A percentile compares a stretch with the other conserved stretches of the same genome.
Evolutionary conservation across 805 yeast genomes (phyloP).

Genomic region (Starmera caribaea): DNA sequence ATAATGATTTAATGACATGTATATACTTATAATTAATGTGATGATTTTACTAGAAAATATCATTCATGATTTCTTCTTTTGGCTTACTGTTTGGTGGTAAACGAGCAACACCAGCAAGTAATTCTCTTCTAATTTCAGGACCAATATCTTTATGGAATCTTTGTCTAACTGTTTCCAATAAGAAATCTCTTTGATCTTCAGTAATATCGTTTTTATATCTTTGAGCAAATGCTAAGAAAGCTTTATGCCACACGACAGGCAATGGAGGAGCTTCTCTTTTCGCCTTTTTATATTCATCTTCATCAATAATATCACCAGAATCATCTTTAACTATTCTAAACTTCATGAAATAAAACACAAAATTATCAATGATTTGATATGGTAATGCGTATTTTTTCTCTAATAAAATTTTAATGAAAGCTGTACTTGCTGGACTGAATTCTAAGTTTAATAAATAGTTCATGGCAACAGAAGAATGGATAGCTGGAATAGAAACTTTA

Average conservation of each 20-base stretch:
- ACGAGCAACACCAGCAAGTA: conserved; percentile 77
- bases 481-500: conserved; percentile 85
- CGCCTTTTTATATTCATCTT: conserved; percentile 29
- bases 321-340: conserved; percentile 55
- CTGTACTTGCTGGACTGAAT: conserved; percentile 81
- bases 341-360: conserved; percentile 89
- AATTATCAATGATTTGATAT: conserved; percentile 88
- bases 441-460: conserved; percentile 75
- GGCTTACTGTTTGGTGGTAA: conserved; percentile 18
- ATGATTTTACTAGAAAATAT: conserved; percentile 14
- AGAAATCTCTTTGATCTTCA: conserved; percentile 95
- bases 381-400: conserved; percentile 97
- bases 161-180: conserved; percentile 83
- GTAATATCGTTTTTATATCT: conserved; percentile 95
- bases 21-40: neutral
- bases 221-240: conserved; percentile 89
- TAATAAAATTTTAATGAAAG: conserved; percentile 78
- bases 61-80: conserved; percentile 23
- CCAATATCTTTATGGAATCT: conserved; percentile 85
- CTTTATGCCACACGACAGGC: conserved; percentile 97
- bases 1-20: neutral
- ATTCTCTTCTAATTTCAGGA: conserved; percentile 90
- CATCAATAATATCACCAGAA: conserved; percentile 24
- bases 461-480: conserved; percentile 94
- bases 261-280: conserved; percentile 36